Evolutionary conservation across 495 filamentous ascomycete genomes (phyloP).

Genomic region (Penicillium fimorum): DNA sequence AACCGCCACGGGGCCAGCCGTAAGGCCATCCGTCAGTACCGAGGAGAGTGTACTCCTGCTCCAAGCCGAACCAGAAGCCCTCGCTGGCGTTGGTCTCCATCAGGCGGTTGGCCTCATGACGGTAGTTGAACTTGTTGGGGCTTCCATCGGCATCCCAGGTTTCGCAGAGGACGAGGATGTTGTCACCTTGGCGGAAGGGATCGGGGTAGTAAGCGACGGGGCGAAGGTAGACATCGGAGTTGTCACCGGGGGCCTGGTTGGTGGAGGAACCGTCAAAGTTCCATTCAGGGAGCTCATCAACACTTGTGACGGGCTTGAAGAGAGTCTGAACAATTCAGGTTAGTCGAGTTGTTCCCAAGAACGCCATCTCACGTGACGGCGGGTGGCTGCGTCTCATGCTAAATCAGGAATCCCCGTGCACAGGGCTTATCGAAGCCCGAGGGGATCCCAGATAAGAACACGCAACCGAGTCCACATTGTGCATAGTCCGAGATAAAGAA

Average conservation of each 20-base stretch:
- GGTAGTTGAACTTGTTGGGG: conserved; percentile 98
- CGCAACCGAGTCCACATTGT: conserved; percentile 6
- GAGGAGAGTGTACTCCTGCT: conserved; percentile 96
- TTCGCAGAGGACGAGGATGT: conserved; percentile 92
- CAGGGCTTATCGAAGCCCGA: conserved; percentile 31
- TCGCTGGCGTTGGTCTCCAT: conserved; percentile 85
- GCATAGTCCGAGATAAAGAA: neutral
- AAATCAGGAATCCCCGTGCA: conserved; percentile 26
- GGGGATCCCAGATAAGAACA: conserved; percentile 13
- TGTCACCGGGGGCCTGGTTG: conserved; percentile 88
- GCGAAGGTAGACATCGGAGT: conserved; percentile 97
- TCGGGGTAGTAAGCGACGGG: conserved; percentile 89
- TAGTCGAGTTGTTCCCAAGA: conserved; percentile 15
- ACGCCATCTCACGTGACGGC: conserved; percentile 33
- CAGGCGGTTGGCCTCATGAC: conserved; percentile 80
- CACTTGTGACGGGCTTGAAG: conserved; percentile 55
- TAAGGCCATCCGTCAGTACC: conserved; percentile 81
- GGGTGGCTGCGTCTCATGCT: conserved; percentile 31
- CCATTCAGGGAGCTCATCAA: conserved; percentile 93
- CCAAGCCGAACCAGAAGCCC: conserved; percentile 95
- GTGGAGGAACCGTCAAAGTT: conserved; percentile 99
- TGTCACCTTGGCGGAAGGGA: conserved; percentile 80
- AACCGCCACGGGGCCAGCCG: conserved; percentile 95
- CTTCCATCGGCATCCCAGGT: conserved; percentile 95
- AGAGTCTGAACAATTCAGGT: conserved; percentile 63